phyloP scores from a whole-genome alignment of 1,284 basidiomycete genomes.

The Ustilago tritici region DNA sequence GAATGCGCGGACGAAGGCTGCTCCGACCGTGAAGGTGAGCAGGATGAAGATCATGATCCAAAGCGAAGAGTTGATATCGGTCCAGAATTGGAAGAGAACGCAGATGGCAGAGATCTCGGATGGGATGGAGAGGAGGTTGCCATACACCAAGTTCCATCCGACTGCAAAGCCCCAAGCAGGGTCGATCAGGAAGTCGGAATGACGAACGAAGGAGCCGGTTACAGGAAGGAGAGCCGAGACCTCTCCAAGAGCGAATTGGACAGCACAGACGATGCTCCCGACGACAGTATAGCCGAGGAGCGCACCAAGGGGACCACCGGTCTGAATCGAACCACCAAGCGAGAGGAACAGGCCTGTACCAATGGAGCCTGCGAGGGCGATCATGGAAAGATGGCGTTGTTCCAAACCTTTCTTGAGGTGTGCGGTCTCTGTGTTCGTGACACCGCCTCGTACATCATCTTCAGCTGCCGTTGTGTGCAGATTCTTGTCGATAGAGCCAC shows the following conservation, averaged over 20 bases:
- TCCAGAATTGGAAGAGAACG: conserved; percentile 55
- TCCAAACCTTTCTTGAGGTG: conserved; percentile 53
- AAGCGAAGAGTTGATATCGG: conserved; percentile 49
- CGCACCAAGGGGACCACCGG: conserved; percentile 55
- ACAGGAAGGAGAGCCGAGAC: conserved; percentile 73
- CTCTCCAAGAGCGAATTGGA: conserved; percentile 56
- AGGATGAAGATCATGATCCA: conserved; percentile 73
- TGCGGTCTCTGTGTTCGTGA: conserved; percentile 23
- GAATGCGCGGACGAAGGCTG: conserved; percentile 76
- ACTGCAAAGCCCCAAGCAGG: conserved; percentile 76
- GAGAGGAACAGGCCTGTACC: conserved; percentile 60
- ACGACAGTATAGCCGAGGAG: conserved; percentile 55
- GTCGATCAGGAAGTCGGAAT: conserved; percentile 83
- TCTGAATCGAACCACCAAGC: conserved; percentile 49
- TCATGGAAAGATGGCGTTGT: conserved; percentile 59
- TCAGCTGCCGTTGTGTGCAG: conserved; percentile 7
- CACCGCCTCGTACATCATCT: conserved; percentile 15
- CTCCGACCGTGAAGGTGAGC: conserved; percentile 58
- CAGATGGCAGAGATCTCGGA: conserved; percentile 76
- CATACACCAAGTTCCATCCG: conserved; percentile 76
- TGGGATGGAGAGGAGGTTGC: conserved; percentile 75
- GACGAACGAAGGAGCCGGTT: conserved; percentile 80
- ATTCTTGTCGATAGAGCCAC: conserved; percentile 20
- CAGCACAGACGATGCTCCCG: conserved; percentile 52
- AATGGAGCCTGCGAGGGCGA: conserved; percentile 58